These are phyloP conservation scores for Pseudogymnoascus sp. DNA, from an alignment of 2,329 filamentous ascomycete genomes.

Conservation along the genomic window DNA sequence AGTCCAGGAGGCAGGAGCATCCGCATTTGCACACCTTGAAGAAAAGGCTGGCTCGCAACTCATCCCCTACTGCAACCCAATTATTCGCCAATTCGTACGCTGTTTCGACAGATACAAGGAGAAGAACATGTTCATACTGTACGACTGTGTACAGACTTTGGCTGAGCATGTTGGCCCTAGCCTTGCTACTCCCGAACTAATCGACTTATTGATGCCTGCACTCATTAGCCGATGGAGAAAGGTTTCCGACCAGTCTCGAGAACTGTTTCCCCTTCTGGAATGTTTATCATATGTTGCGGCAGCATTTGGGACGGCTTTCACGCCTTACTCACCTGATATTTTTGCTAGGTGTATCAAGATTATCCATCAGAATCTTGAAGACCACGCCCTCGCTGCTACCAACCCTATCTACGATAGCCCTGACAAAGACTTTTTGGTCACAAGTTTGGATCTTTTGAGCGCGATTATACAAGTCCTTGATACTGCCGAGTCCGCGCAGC, in stretches of 20 bases:
- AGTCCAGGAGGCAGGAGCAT: conserved; percentile 92
- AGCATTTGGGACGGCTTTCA: conserved; percentile 72
- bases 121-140: conserved; percentile 96
- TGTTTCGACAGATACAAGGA: conserved; percentile 97
- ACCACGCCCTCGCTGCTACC: conserved; percentile 59
- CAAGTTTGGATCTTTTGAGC: conserved; percentile 85
- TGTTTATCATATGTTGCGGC: conserved; percentile 91
- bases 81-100: conserved; percentile 81
- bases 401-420: conserved; percentile 65
- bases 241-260: conserved; percentile 79
- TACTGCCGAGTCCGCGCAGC: conserved; percentile 59
- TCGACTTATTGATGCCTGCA: conserved; percentile 83
- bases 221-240: conserved; percentile 81
- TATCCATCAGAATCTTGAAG: conserved; percentile 84
- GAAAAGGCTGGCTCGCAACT: conserved; percentile 80
- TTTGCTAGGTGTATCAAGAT: conserved; percentile 84
- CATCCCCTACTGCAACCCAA: conserved; percentile 78
- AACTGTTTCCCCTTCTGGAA: conserved; percentile 91
- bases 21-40: conserved; percentile 90
- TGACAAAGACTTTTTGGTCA: conserved; percentile 95
- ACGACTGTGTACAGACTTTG: conserved; percentile 95
- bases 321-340: conserved; percentile 76
- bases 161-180: conserved; percentile 82
- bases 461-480: conserved; percentile 87
- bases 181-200: conserved; percentile 71